These are phyloP conservation scores for Cladosporium sp. DNA, from an alignment of 2,329 filamentous ascomycete genomes.

Conservation along the genomic window DNA sequence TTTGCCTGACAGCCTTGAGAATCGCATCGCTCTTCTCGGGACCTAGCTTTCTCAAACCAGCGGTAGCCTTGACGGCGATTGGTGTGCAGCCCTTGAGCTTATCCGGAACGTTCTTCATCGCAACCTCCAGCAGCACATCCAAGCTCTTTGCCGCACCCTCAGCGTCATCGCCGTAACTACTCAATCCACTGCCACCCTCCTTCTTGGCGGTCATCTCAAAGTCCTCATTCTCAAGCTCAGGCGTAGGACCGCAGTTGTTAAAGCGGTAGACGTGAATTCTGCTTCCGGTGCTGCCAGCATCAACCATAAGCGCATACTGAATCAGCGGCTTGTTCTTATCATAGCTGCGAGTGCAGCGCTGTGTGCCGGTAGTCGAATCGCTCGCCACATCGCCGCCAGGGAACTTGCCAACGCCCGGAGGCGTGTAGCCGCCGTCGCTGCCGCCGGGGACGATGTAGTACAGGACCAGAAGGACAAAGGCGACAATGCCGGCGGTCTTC, in stretches of 20 bases:
- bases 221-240: conserved; percentile 85
- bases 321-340: conserved; percentile 88
- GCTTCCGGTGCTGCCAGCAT: conserved; percentile 95
- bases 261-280: conserved; percentile 98
- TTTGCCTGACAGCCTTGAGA: conserved; percentile 73
- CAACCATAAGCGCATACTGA: conserved; percentile 98
- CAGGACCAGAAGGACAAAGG: conserved; percentile 54
- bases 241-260: conserved; percentile 96
- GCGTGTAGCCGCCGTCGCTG: not conserved
- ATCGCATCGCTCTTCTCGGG: conserved; percentile 77
- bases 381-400: conserved; percentile 39
- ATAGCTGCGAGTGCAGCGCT: conserved; percentile 76
- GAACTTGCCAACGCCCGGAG: conserved; percentile 15
- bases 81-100: conserved; percentile 88
- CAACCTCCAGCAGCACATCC: conserved; percentile 81
- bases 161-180: conserved; percentile 80
- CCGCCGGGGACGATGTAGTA: conserved; percentile 50
- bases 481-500: conserved; percentile 59
- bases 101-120: conserved; percentile 78
- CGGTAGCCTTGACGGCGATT: conserved; percentile 95
- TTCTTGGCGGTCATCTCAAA: conserved; percentile 92
- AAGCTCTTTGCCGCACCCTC: conserved; percentile 85
- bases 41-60: conserved; percentile 84
- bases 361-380: conserved; percentile 61
- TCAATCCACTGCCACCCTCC: conserved; percentile 73